These are phyloP conservation scores for Didymella sp. DNA, from an alignment of 2,329 filamentous ascomycete species.

Conservation along the genomic window DNA sequence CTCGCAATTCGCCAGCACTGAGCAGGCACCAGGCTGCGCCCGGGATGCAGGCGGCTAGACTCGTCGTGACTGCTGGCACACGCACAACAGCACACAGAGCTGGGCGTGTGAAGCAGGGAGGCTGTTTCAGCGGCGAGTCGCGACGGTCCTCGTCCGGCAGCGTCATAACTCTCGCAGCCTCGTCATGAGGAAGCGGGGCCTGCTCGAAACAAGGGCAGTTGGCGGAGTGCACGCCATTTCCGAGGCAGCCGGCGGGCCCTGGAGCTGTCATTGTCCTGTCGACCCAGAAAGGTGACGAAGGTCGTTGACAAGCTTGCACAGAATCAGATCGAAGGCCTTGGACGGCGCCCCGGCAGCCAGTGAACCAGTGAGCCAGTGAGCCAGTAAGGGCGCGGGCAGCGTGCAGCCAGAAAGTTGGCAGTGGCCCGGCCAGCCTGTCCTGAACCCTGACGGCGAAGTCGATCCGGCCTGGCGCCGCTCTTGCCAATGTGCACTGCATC, in stretches of 20 bases:
- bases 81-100: constrained; percentile 24
- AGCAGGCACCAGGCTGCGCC: constrained; percentile 6
- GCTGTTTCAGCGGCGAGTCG: constrained; percentile 35
- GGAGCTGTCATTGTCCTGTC: not conserved
- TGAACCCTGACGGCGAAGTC: constrained; percentile 10
- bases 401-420: constrained; percentile 26
- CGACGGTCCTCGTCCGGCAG: constrained; percentile 9
- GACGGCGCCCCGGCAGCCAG: constrained; percentile 18
- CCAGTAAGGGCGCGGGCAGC: constrained; percentile 7
- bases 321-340: constrained; percentile 14
- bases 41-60: constrained; percentile 17
- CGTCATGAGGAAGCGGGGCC: constrained; percentile 19
- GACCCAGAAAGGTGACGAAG: constrained; percentile 10
- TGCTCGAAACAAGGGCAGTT: constrained; percentile 16
- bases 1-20: constrained; percentile 22
- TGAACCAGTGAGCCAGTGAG: constrained; percentile 19
- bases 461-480: constrained; percentile 26
- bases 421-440: constrained; percentile 9
- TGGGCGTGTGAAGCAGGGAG: constrained; percentile 28
- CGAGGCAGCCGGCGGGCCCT: constrained; percentile 11
- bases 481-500: constrained; percentile 21
- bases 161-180: constrained; percentile 28
- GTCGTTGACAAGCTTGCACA: constrained; percentile 13
- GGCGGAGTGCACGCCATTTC: constrained; percentile 5
- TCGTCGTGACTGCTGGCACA: constrained; percentile 26